Evolutionary conservation across 2,329 filamentous ascomycete species (phyloP), one percentile per base, ranked within the genome.

Genomic region (Neocatenulostroma microsporum): DNA sequence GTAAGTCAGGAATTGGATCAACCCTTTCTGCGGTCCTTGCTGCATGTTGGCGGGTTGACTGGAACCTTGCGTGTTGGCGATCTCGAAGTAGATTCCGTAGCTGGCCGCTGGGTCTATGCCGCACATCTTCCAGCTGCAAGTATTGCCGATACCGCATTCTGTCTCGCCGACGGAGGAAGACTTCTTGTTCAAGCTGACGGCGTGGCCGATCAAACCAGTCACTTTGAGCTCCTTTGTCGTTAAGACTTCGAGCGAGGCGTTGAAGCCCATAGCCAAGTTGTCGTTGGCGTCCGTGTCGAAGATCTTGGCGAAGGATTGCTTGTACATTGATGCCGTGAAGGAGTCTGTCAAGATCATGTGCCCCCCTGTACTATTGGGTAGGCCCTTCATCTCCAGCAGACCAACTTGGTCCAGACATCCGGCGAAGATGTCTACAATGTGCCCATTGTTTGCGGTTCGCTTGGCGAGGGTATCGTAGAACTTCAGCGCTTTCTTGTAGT

Each of bases 51-150:
- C 41, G 14, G 53, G 50, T 32, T 83, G 74, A 12, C 87, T 83
- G 6, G 87, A 87, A 23, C 86, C 87, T 64, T 96, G 91, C n/a
- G n/a, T n/a, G 52, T 84, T 86, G 30, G 91, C 89, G 57, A 98
- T 93, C 62, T 98, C 91, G 53, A 96, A 98, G 66, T 96, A 98
- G 45, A 98, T 76, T 43, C 87, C 91, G 54, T 96, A 96, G 55
- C 87, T 95, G 21, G 91, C 80, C 37, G 80, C 82, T 9, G 91
- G 91, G 53, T 96, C 88, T 49, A 98, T 95, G 49, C 87, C 88
- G 55, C 91, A 96, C 89, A 98, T 95, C 67, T 98, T 98, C 91
- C 91, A 98, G 3, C 88, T 89, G 63, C 89, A 96, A 1, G 91
- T 98, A 60, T 96, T 96, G 47, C 91, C 91, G 52, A 98, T 95